phyloP scores from a whole-genome alignment of 1,284 basidiomycete genomes.

The Ustilago trichophora region DNA sequence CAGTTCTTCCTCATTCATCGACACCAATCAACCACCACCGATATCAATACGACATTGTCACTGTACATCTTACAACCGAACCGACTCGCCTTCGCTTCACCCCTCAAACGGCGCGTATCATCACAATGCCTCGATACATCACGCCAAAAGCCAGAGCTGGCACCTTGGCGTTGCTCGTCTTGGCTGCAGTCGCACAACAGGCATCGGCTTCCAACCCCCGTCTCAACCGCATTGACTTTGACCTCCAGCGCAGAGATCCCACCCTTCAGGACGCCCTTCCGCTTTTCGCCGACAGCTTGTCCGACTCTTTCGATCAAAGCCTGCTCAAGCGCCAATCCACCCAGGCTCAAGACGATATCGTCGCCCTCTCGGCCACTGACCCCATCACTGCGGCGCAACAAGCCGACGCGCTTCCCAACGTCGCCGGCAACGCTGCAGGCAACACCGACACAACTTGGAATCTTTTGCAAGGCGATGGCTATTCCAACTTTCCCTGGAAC shows the following conservation, averaged over 20 bases:
- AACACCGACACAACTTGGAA: slow-evolving; percentile 22
- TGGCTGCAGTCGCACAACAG: slow-evolving; percentile 8
- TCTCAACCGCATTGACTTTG: slow-evolving; percentile 36
- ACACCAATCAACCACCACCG: too few species aligned
- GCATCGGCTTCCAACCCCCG: slow-evolving; percentile 26
- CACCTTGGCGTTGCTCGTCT: slow-evolving; percentile 16
- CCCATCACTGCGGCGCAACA: slow-evolving; percentile 22
- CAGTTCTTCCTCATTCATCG: too few species aligned
- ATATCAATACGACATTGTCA: too few species aligned
- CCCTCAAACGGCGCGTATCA: too few species aligned
- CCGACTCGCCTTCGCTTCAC: too few species aligned
- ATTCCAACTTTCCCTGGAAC: slow-evolving; percentile 32
- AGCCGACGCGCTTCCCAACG: slow-evolving; percentile 30
- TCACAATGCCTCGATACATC: slow-evolving; percentile 9
- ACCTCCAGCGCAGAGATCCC: slow-evolving; percentile 6
- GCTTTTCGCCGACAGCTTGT: slow-evolving; percentile 12
- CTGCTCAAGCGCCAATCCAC: slow-evolving; percentile 20
- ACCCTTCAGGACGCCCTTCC: slow-evolving; percentile 7
- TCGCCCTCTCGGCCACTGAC: slow-evolving; percentile 16
- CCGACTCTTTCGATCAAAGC: background rate
- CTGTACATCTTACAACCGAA: too few species aligned
- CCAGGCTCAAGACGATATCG: slow-evolving; percentile 15
- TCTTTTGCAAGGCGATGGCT: slow-evolving; percentile 34
- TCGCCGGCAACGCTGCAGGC: slow-evolving; percentile 17
- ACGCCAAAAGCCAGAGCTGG: slow-evolving; percentile 9